Percentiles rank a stretch among this genome's conserved stretches.
Evolutionary conservation across 768 basidiomycete species (phyloP).

Genomic region (Leccinum arenicola): DNA sequence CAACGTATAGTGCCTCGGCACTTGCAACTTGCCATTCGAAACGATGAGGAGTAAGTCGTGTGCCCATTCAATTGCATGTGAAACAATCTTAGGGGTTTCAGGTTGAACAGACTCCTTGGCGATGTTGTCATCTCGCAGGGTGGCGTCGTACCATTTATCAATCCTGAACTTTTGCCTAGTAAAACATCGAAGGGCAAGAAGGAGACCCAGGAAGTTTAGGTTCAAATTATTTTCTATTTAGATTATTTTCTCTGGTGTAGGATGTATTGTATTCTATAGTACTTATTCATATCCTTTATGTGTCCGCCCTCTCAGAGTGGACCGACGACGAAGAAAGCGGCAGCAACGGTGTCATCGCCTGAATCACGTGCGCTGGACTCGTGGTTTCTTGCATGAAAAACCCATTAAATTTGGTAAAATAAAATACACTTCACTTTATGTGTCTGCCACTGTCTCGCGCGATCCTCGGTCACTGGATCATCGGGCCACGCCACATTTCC

Average conservation of each 20-base stretch:
- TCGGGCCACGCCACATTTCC: not conserved
- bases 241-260: conserved; percentile 25
- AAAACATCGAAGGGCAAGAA: conserved; percentile 56
- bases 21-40: conserved; percentile 63
- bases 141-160: conserved; percentile 54
- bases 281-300: conserved; percentile 24
- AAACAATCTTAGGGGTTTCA: not conserved
- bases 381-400: too few relatives aligned
- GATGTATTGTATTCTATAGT: conserved; percentile 33
- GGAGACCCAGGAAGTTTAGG: conserved; percentile 45
- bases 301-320: not conserved
- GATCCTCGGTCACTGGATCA: not conserved
- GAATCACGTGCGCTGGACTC: too few relatives aligned
- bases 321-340: too few relatives aligned
- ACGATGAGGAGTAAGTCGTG: conserved; percentile 48
- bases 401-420: too few relatives aligned
- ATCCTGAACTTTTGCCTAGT: conserved; percentile 49
- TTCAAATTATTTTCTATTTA: conserved; percentile 5
- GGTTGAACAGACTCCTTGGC: conserved; percentile 40
- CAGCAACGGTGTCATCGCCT: too few relatives aligned
- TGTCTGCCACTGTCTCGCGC: not conserved
- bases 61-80: not conserved
- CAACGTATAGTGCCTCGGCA: conserved; percentile 65
- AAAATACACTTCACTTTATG: too few relatives aligned
- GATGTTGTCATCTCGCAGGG: conserved; percentile 62